Percentiles rank a stretch among this genome's conserved stretches.
phyloP scores from a whole-genome alignment of 2,329 filamentous ascomycete species.

The Cercospora sesami region DNA sequence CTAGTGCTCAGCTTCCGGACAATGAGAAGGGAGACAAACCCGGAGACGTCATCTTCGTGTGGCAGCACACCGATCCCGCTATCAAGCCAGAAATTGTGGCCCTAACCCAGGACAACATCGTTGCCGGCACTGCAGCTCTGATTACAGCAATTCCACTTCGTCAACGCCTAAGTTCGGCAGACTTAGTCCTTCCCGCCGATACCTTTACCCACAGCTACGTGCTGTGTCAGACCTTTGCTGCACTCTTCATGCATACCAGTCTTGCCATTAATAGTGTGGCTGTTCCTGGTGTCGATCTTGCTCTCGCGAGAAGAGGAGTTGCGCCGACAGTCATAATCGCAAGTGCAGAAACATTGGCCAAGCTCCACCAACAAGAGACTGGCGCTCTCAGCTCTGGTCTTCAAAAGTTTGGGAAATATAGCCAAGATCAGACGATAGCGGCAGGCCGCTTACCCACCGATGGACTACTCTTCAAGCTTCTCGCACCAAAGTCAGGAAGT shows the following conservation, averaged over 20 bases:
- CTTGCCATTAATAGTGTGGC: conserved; percentile 88
- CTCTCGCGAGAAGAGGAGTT: conserved; percentile 69
- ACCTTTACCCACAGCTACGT: conserved; percentile 77
- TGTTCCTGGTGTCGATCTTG: conserved; percentile 68
- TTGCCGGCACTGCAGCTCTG: conserved; percentile 79
- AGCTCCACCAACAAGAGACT: conserved; percentile 64
- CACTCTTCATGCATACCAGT: conserved; percentile 80
- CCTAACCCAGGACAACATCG: conserved; percentile 81
- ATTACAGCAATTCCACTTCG: conserved; percentile 71
- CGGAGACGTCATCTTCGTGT: conserved; percentile 63
- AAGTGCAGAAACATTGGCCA: conserved; percentile 69
- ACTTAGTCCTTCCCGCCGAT: conserved; percentile 83
- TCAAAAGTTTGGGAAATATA: conserved; percentile 67
- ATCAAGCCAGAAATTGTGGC: conserved; percentile 69
- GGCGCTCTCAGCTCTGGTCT: conserved; percentile 58
- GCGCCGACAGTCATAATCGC: conserved; percentile 81
- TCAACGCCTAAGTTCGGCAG: conserved; percentile 70
- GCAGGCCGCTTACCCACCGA: conserved; percentile 72
- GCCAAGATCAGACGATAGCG: conserved; percentile 69
- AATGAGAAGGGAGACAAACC: conserved; percentile 55
- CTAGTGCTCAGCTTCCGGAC: conserved; percentile 64
- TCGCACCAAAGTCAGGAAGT: conserved; percentile 58
- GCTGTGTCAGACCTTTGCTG: conserved; percentile 74
- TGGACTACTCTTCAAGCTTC: conserved; percentile 62
- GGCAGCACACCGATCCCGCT: conserved; percentile 55